Base-by-base conservation (phyloP, 768 basidiomycete genomes). In the Hebeloma cylindrosporum region DNA sequence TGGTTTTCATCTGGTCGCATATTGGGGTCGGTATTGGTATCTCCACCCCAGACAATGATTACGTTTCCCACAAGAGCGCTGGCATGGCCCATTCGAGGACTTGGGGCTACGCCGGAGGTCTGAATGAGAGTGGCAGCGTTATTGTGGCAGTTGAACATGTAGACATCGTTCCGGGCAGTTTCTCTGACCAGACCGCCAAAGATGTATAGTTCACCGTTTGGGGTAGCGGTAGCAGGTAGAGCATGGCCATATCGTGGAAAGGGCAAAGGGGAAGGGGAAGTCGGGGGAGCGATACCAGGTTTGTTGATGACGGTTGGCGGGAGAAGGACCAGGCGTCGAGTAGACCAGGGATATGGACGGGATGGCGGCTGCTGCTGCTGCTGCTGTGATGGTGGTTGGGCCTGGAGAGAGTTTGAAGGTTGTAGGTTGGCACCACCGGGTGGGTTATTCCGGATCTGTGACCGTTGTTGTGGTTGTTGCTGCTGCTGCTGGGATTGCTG, bases 181-280 rank as follows among this genome's bases (percentile, higher is more conserved):
- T 98, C 95, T 28, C 87, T 80, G 11, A 98, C 93, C 48, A 99
- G 86, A 51, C 96, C 96, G 50, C 96, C 96, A 53, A 99, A 99
- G 50, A 99, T 77, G 67, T 92, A 94, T 51, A 99, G 82, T 56
- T 98, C 93, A 6, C 96, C 96, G 5, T 73, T 76, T n/a, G 78
- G 61, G 17, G 84, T 85, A 2, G 89, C 79, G 6, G 75, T 78
- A 4, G 87, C 78, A 7, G 93, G 93, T 4, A 97, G 79, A 9
- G 94, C 85, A 60, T 96, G 91, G 18, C 95, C 96, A 60, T 98
- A 99, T 30, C 95, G 84, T 18, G 96, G 95, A 65, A 98, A 98
- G 0, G 95, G 95, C 1, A 85, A 83, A 0, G 90, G 85, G 0
- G 91, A 92, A 2, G 83, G 82, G 1, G 79, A 69, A 0, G 78